Conservation (phyloP, 768 basidiomycete species). For the Leccinum uliginosum region DNA sequence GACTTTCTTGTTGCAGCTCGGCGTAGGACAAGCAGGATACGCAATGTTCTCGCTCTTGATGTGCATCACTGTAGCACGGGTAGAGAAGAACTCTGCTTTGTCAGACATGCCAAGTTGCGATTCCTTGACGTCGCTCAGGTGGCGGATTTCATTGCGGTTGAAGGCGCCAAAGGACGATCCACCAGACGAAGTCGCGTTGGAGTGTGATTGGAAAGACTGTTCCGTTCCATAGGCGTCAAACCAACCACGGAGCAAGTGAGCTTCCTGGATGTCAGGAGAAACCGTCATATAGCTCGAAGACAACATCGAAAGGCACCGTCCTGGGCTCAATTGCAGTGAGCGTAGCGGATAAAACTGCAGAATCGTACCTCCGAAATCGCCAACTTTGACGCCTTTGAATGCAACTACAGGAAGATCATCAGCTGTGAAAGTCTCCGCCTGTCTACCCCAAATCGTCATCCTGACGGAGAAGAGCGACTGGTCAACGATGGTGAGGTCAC, state of each 20-base stretch:
- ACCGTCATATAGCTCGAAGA: constrained; percentile 77
- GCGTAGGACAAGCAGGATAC: constrained; percentile 84
- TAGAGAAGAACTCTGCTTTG: constrained; percentile 74
- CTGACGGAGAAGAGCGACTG: constrained; percentile 72
- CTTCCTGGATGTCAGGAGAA: constrained; percentile 90
- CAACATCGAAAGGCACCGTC: constrained; percentile 80
- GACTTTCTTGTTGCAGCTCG: constrained; percentile 89
- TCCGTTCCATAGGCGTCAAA: constrained; percentile 69
- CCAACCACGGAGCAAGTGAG: constrained; percentile 87
- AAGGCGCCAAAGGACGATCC: constrained; percentile 43
- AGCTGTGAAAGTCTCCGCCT: constrained; percentile 76
- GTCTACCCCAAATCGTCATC: constrained; percentile 93
- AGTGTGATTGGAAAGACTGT: constrained; percentile 69
- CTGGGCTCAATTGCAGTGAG: constrained; percentile 34
- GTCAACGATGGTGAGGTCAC: constrained; percentile 88
- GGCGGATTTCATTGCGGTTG: constrained; percentile 69
- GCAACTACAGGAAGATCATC: constrained; percentile 72
- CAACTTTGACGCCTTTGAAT: constrained; percentile 90
- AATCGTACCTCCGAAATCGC: constrained; percentile 76
- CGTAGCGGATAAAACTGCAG: background rate
- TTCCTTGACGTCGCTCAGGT: constrained; percentile 74
- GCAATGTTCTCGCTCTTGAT: constrained; percentile 77
- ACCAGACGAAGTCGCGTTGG: constrained; percentile 37
- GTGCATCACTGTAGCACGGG: constrained; percentile 81
- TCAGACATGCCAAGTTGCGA: constrained; percentile 71